Conservation (phyloP, 495 filamentous ascomycete genomes). For the Sphaerosporella brunnea region DNA sequence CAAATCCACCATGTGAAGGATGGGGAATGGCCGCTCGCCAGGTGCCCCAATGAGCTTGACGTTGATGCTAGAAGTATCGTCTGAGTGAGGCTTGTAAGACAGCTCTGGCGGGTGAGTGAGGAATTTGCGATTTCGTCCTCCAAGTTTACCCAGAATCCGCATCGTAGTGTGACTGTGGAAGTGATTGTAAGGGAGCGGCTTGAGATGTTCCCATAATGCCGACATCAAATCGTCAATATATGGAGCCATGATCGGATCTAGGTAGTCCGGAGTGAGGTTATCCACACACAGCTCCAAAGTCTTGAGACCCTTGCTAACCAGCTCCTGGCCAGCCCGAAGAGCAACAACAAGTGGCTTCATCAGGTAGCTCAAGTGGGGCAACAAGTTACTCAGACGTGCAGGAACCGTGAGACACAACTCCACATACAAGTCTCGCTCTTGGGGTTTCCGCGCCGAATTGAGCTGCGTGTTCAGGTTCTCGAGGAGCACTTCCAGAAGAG, state of each 20-base stretch:
- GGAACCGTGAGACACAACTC: constrained; percentile 93
- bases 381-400: constrained; percentile 78
- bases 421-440: constrained; percentile 88
- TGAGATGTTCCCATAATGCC: constrained; percentile 83
- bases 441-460: constrained; percentile 67
- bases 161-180: constrained; percentile 96
- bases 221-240: constrained; percentile 98
- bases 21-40: constrained; percentile 71
- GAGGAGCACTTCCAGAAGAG: constrained; percentile 87
- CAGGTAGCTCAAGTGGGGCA: constrained; percentile 91
- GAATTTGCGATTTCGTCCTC: constrained; percentile 87
- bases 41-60: constrained; percentile 74
- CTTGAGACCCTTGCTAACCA: constrained; percentile 82
- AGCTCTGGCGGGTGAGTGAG: constrained; percentile 71
- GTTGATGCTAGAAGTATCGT: constrained; percentile 72
- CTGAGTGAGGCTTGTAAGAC: constrained; percentile 63
- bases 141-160: constrained; percentile 93
- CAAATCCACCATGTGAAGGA: constrained; percentile 66
- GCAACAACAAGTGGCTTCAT: constrained; percentile 96
- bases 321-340: constrained; percentile 71
- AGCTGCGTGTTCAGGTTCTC: constrained; percentile 93
- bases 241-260: constrained; percentile 97
- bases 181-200: constrained; percentile 82
- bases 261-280: constrained; percentile 90
- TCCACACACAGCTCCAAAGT: constrained; percentile 96